phyloP scores from a whole-genome alignment of 805 yeast species.

The Pichia membranifaciens region DNA sequence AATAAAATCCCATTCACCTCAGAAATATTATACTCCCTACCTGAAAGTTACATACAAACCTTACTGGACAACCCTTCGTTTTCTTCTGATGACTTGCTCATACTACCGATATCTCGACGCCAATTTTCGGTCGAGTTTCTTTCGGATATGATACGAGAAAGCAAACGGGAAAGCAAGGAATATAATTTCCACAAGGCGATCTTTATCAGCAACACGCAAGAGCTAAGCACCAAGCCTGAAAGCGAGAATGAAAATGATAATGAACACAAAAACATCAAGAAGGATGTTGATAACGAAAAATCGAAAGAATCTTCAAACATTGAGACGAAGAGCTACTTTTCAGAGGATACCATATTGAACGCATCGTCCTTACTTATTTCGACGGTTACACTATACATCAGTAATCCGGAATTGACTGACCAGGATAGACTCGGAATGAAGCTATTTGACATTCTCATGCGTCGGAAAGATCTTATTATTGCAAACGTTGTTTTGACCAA shows the following conservation, averaged over 20 bases:
- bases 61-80: conserved; percentile 19
- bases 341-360: conserved; percentile 25
- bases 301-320: not conserved
- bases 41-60: conserved; percentile 23
- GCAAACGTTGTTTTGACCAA: conserved; percentile 10
- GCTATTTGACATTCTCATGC: conserved; percentile 21
- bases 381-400: conserved; percentile 20
- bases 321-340: conserved; percentile 10
- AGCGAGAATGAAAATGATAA: not conserved
- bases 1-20: conserved; percentile 28
- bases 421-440: conserved; percentile 23
- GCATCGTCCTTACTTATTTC: conserved; percentile 26
- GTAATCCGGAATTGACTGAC: conserved; percentile 13
- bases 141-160: conserved; percentile 12
- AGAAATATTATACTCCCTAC: conserved; percentile 27
- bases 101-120: conserved; percentile 21
- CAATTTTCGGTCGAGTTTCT: conserved; percentile 17
- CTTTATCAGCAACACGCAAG: conserved; percentile 27
- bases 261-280: not conserved
- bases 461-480: conserved; percentile 15
- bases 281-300: not conserved
- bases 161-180: conserved; percentile 13
- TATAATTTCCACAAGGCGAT: conserved; percentile 18
- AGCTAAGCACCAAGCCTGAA: not conserved
- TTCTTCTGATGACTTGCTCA: conserved; percentile 20